Evolutionary conservation across 805 yeast genomes (phyloP), one percentile per base, ranked within the genome.

Genomic region (Schizosaccharomyces cryophilus): DNA sequence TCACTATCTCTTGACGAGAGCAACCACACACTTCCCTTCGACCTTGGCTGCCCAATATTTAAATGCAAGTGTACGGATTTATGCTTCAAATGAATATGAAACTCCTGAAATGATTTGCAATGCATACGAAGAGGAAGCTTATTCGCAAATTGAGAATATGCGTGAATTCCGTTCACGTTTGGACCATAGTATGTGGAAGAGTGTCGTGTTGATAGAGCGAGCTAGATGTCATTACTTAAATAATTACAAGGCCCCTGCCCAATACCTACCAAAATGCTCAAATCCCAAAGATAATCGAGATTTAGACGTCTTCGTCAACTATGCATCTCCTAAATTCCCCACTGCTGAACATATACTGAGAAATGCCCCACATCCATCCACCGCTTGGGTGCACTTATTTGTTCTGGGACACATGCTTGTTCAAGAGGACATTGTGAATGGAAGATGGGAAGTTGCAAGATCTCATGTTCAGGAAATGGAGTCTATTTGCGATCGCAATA

Each of bases 71-170:
- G 73, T 72, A 56, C 68, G 73, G 1, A 75, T 85, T 61, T 86
- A 85, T 67, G 71, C 77, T 51, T 40, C 65, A 61, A 64, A 64
- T 51, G 66, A 64, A 3, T 77, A 81, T 13, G 77, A 79, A 59
- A 75, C 75, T 31, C 71, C 71, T 2, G 83, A 85, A 64, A 71
- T 82, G 9, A 69, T 80, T 17, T 68, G 73, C 42, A 72, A 74
- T 24, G 84, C 85, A 0, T 80, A 84, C 65, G 78, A 81, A 45
- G 75, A 76, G 29, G 75, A 77, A 24, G 76, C 84, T 0, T 85
- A 77, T 69, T 81, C 82, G 63, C 88, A 87, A 67, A 66, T 87
- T 19, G 74, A 76, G 35, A 83, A 87, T 0, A 80, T 87, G 69
- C 66, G 84, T 21, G 80, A 80, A 24, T 81, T 89, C 64, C 79